Evolutionary conservation across 2,329 filamentous ascomycete genomes (phyloP).

Genomic region (Emmonsiellopsis sp.): DNA sequence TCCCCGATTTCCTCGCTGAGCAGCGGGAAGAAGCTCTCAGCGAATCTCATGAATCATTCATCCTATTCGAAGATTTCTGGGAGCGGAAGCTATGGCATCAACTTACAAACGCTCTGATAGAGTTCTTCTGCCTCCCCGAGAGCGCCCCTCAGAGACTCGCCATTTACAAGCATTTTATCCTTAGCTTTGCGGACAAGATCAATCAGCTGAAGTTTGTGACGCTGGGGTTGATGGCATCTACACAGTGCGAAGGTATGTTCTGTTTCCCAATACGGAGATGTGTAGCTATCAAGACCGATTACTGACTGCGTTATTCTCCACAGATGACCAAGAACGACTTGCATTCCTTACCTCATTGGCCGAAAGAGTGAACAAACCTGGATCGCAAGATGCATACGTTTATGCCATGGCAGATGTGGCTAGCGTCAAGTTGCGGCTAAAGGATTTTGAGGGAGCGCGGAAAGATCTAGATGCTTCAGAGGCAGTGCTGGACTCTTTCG

Average conservation of each 20-base stretch:
- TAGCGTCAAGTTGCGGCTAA: slow-evolving; percentile 71
- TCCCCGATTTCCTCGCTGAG: slow-evolving; percentile 83
- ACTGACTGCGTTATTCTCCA: neutral
- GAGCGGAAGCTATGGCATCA: slow-evolving; percentile 99
- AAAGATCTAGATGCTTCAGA: slow-evolving; percentile 82
- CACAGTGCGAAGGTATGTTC: slow-evolving; percentile 51
- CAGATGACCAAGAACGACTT: slow-evolving; percentile 64
- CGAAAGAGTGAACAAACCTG: slow-evolving; percentile 80
- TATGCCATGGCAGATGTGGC: slow-evolving; percentile 88
- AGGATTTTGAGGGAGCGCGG: slow-evolving; percentile 71
- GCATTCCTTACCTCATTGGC: slow-evolving; percentile 74
- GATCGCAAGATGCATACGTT: slow-evolving; percentile 90
- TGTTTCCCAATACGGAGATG: neutral
- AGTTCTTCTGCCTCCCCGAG: slow-evolving; percentile 75
- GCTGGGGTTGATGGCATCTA: slow-evolving; percentile 75
- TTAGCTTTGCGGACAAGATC: slow-evolving; percentile 96
- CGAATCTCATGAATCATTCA: slow-evolving; percentile 76
- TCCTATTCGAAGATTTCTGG: slow-evolving; percentile 94
- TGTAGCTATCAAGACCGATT: slow-evolving; percentile 4
- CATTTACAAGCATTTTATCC: slow-evolving; percentile 90
- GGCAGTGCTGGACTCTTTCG: slow-evolving; percentile 79
- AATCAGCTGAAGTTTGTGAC: slow-evolving; percentile 97
- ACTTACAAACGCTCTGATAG: slow-evolving; percentile 77
- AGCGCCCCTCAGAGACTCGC: slow-evolving; percentile 77
- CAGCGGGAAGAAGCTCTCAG: slow-evolving; percentile 82